Conservation (phyloP, 1,139 yeast genomes). For the Suhomyces yuchorum region DNA sequence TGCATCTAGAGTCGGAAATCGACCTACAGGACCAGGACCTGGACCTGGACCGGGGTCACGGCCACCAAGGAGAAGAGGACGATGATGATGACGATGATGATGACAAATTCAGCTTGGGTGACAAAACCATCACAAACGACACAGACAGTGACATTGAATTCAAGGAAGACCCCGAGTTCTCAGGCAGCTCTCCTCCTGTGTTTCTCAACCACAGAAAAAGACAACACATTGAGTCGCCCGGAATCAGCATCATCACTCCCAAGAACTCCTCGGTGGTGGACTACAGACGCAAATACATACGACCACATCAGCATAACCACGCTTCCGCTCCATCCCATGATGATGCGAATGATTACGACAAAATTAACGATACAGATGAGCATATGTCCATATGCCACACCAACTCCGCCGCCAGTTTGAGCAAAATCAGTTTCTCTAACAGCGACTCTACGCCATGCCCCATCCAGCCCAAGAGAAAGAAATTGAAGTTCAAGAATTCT, state of each 20-base stretch:
- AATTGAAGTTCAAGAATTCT: slow-evolving; percentile 18
- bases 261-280: slow-evolving; percentile 5
- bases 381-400: slow-evolving; percentile 21
- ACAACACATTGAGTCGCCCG: slow-evolving; percentile 22
- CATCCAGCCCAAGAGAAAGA: slow-evolving; percentile 26
- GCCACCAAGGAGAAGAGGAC: slow-evolving; percentile 1
- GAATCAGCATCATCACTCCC: slow-evolving; percentile 20
- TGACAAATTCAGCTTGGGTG: slow-evolving; percentile 16
- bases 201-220: slow-evolving; percentile 22
- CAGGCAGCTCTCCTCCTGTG: slow-evolving; percentile 18
- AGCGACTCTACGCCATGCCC: slow-evolving; percentile 32
- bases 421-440: slow-evolving; percentile 24
- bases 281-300: slow-evolving; percentile 8
- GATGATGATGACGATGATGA: slow-evolving; percentile 15
- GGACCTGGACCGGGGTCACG: slow-evolving; percentile 5
- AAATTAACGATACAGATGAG: slow-evolving; percentile 11
- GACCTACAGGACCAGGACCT: slow-evolving; percentile 10
- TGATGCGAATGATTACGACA: slow-evolving; percentile 12
- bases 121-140: slow-evolving; percentile 21
- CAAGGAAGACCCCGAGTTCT: slow-evolving; percentile 13
- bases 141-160: slow-evolving; percentile 20
- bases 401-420: slow-evolving; percentile 17
- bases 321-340: slow-evolving; percentile 9
- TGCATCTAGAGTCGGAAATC: slow-evolving; percentile 20
- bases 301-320: slow-evolving; percentile 8